Evolutionary conservation across 1,284 basidiomycete genomes (phyloP), one percentile per base, ranked within the genome.

Genomic region (Ganoderma boninense): DNA sequence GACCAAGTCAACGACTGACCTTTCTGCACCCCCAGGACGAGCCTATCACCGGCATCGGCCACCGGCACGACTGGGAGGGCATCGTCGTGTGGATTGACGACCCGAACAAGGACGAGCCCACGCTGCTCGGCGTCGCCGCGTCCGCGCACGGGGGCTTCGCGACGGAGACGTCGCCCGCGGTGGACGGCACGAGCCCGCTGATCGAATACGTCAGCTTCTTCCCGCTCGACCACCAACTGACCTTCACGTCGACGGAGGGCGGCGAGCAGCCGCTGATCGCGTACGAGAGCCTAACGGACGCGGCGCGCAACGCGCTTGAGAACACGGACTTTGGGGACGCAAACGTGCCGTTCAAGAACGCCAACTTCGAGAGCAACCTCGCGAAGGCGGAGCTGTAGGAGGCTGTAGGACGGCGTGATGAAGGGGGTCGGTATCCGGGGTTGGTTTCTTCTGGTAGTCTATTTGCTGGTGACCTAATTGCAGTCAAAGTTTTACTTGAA

Each of bases 41-140:
- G 43, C 68, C 68, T 16, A 63, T 60, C 14, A 29, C 35, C 7
- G 68, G 68, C 10, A 49, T 69, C 32, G 68, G 68, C 14, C 68
- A 69, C 56, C 68, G 68, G 11, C 68, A 69, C 61, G 69, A 69
- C 62, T 69, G 69, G 69, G 65, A 66, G 26, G 65, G 65, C 43
- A 69, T 66, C 18, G 65, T 66, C 43, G 69, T 69, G 16, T 69
- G 65, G 69, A 32, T 69, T 10, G 65, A 66, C 14, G 64, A 69
- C 61, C 65, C 64, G 23, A 69, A 44, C 65, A 66, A 66, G 18
- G 56, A 42, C 16, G 42, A 66, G 32, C 65, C 64, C n/a, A 66
- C 64, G n/a, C 35, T 69, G 23, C 61, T 66, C 11, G 65, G 64
- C 26, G 69, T 65, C 23, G 69, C 69, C 6, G 69, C 69, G 10